Conservation (phyloP, 257 asterid genomes). For the Plantago major region DNA sequence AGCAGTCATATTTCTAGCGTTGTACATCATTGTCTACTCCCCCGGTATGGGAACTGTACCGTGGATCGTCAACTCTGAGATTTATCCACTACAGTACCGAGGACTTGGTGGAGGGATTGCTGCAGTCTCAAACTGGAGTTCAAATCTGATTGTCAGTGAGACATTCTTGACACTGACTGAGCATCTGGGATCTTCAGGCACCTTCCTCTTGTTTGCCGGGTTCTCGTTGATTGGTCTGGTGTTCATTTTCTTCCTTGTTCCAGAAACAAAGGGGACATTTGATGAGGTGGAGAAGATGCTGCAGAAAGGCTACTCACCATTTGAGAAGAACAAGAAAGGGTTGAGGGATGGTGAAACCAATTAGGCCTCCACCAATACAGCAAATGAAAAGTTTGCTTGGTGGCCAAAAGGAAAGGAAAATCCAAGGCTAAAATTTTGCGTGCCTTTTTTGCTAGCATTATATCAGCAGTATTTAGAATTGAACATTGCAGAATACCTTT, state of each 20-base stretch:
- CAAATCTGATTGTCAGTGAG: slow-evolving; percentile 54
- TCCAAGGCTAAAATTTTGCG: too few relatives aligned
- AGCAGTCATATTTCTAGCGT: slow-evolving; percentile 45
- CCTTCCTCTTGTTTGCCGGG: slow-evolving; percentile 60
- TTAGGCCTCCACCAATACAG: not conserved
- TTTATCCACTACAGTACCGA: slow-evolving; percentile 58
- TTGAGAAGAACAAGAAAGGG: slow-evolving; percentile 25
- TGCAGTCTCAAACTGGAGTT: slow-evolving; percentile 62
- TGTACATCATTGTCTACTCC: slow-evolving; percentile 52
- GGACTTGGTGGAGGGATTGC: slow-evolving; percentile 72
- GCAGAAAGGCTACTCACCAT: slow-evolving; percentile 45
- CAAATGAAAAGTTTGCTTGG: too few relatives aligned
- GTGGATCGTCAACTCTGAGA: slow-evolving; percentile 67
- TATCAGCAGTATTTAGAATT: too few relatives aligned
- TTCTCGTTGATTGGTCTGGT: slow-evolving; percentile 46
- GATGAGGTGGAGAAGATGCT: slow-evolving; percentile 57
- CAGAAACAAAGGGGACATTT: slow-evolving; percentile 63
- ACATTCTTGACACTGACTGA: slow-evolving; percentile 58
- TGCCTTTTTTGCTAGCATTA: too few relatives aligned
- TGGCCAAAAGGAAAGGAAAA: too few relatives aligned
- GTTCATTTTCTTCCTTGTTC: slow-evolving; percentile 51
- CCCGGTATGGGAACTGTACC: slow-evolving; percentile 76
- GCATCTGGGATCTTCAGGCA: slow-evolving; percentile 49
- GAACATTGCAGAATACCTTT: too few relatives aligned
- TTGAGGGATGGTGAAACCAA: slow-evolving; percentile 16